phyloP scores from a whole-genome alignment of 352 stramenopile species.

The Phytophthora chlamydospora region DNA sequence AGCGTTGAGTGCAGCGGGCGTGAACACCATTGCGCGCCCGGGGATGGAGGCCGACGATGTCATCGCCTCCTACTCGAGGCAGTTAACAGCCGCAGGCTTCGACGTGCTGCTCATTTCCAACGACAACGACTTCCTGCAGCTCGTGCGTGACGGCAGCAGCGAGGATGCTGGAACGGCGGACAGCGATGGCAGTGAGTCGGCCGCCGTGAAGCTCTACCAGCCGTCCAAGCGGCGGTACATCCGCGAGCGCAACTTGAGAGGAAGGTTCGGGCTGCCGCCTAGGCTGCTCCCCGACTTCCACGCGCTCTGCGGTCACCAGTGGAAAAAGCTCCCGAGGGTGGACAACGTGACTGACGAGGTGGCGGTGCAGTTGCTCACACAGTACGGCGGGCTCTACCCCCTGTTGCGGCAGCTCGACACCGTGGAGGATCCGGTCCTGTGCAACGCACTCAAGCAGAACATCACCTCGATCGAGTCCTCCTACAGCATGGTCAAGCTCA shows the following conservation, averaged over 20 bases:
- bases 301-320: constrained; percentile 69
- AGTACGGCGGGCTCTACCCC: constrained; percentile 60
- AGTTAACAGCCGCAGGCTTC: constrained; percentile 43
- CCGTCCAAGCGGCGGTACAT: constrained; percentile 75
- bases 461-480: constrained; percentile 83
- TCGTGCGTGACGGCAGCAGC: constrained; percentile 36
- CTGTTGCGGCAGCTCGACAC: constrained; percentile 72
- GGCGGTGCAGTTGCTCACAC: constrained; percentile 66
- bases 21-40: constrained; percentile 60
- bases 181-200: constrained; percentile 1
- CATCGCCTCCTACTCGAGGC: constrained; percentile 65
- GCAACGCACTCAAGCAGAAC: constrained; percentile 68
- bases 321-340: constrained; percentile 71
- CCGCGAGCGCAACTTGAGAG: constrained; percentile 61
- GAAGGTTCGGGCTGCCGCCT: constrained; percentile 59
- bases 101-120: constrained; percentile 75
- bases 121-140: constrained; percentile 76
- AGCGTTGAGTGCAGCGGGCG: constrained; percentile 28
- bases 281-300: constrained; percentile 65
- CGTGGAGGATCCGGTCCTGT: constrained; percentile 52
- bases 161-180: neutral
- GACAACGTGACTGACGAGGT: constrained; percentile 58
- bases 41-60: constrained; percentile 73
- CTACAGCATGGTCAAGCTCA: constrained; percentile 78
- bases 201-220: constrained; percentile 72